Percentiles rank a stretch among this genome's conserved stretches.
Conservation (phyloP, 2,329 filamentous ascomycete species). For the Penicillium sp. region DNA sequence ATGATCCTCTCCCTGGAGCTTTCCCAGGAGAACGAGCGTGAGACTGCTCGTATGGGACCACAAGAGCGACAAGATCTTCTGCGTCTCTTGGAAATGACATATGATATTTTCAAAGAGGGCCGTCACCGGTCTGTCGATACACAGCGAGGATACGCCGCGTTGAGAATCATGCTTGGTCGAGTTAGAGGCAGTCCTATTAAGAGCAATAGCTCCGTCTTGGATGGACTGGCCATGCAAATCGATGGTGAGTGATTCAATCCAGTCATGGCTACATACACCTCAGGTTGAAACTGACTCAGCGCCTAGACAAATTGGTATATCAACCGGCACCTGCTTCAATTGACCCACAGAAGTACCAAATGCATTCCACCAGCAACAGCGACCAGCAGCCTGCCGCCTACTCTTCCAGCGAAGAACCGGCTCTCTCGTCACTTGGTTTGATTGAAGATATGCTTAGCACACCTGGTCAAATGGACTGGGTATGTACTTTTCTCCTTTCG, state of each 20-base stretch:
- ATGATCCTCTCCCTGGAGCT: slow-evolving; percentile 62
- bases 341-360: slow-evolving; percentile 6
- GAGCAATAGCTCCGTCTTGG: slow-evolving; percentile 3
- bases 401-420: slow-evolving; percentile 2
- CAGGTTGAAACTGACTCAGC: background rate
- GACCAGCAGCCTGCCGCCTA: slow-evolving; percentile 5
- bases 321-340: slow-evolving; percentile 1
- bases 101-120: slow-evolving; percentile 31
- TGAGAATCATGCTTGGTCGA: slow-evolving; percentile 35
- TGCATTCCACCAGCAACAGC: background rate
- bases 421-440: slow-evolving; percentile 27
- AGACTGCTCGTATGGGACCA: slow-evolving; percentile 1
- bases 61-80: slow-evolving; percentile 28
- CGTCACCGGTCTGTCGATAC: slow-evolving; percentile 31
- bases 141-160: slow-evolving; percentile 31
- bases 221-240: background rate
- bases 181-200: slow-evolving; percentile 17
- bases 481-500: slow-evolving; percentile 23
- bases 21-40: slow-evolving; percentile 26
- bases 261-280: background rate
- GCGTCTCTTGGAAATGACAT: slow-evolving; percentile 29
- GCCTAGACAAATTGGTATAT: slow-evolving; percentile 8
- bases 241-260: slow-evolving; percentile 2
- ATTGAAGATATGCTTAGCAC: slow-evolving; percentile 41
- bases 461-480: slow-evolving; percentile 39